A percentile compares a stretch with the other conserved stretches of the same genome.
These are phyloP conservation scores for Lecanicillium sp. DNA, from an alignment of 2,329 filamentous ascomycete genomes.

Conservation along the genomic window DNA sequence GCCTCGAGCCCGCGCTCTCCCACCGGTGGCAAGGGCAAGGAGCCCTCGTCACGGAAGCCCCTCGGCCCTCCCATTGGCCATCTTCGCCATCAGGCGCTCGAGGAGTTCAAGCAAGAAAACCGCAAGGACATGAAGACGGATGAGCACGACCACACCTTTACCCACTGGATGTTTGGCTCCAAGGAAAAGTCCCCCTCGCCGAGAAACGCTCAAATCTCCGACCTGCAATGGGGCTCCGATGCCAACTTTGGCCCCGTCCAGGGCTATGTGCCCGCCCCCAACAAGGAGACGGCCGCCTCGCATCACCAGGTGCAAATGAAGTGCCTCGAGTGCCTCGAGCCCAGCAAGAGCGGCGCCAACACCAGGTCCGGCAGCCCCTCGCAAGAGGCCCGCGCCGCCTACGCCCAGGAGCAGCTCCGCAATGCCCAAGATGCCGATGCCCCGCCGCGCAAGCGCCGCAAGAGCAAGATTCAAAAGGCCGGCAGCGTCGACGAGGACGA, in stretches of 20 bases:
- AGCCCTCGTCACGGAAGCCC: slow-evolving; percentile 16
- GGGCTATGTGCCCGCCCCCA: slow-evolving; percentile 49
- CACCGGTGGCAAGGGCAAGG: slow-evolving; percentile 11
- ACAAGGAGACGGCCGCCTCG: slow-evolving; percentile 50
- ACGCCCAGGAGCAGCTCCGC: slow-evolving; percentile 9
- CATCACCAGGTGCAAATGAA: slow-evolving; percentile 48
- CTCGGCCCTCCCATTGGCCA: slow-evolving; percentile 30
- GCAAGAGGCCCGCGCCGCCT: background rate
- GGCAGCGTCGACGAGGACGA: slow-evolving; percentile 34
- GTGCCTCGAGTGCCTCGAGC: slow-evolving; percentile 49
- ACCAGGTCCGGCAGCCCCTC: slow-evolving; percentile 52
- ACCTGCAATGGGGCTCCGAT: slow-evolving; percentile 63
- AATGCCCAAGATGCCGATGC: slow-evolving; percentile 30
- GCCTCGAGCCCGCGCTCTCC: slow-evolving; percentile 5
- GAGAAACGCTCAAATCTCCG: slow-evolving; percentile 29
- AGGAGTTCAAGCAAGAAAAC: slow-evolving; percentile 33
- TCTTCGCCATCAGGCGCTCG: slow-evolving; percentile 33
- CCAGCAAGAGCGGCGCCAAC: slow-evolving; percentile 49
- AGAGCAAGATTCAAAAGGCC: slow-evolving; percentile 42
- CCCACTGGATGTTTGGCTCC: slow-evolving; percentile 32
- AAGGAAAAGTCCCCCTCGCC: slow-evolving; percentile 17
- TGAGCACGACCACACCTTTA: slow-evolving; percentile 29
- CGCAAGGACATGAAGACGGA: slow-evolving; percentile 22
- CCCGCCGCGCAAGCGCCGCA: slow-evolving; percentile 44
- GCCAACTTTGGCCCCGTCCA: slow-evolving; percentile 50